A percentile compares a stretch with the other conserved stretches of the same genome.
Conservation (phyloP, 306 rosid genomes). For the Mimosa bimucronata region DNA sequence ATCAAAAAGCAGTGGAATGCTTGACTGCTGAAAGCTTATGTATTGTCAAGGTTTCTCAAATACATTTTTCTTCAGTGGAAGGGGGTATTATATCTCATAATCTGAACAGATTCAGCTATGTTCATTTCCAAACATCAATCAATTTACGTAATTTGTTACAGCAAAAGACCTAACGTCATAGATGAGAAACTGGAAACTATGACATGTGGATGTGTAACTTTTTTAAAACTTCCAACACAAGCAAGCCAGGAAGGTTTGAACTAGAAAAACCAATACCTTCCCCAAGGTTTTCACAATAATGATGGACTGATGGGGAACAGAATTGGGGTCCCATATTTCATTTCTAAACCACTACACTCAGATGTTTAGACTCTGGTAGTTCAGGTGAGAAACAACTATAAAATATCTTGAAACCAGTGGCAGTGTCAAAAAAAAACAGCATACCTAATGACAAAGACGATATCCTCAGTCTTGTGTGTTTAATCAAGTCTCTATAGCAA, state of each 20-base stretch:
- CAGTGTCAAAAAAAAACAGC: neutral
- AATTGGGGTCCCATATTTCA: neutral
- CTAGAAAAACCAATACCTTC: neutral
- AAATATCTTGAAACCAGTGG: neutral
- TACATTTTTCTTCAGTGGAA: conserved; percentile 13
- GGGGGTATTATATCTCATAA: neutral
- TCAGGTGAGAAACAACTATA: neutral
- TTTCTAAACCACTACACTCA: neutral
- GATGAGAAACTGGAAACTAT: neutral
- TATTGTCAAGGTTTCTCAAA: conserved; percentile 64
- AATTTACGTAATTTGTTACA: conserved; percentile 15
- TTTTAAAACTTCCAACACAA: conserved; percentile 4
- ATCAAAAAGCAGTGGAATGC: conserved; percentile 71
- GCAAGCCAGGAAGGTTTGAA: conserved; percentile 6
- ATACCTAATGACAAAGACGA: neutral
- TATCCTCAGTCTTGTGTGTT: neutral
- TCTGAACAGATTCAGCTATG: conserved; percentile 10
- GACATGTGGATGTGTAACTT: neutral
- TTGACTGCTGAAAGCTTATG: conserved; percentile 88
- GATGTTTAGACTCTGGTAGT: neutral
- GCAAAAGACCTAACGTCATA: neutral
- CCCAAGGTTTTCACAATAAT: neutral
- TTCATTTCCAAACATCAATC: conserved; percentile 1
- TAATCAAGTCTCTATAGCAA: neutral
- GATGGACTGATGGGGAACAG: conserved; percentile 3